Evolutionary conservation across 345 rosid genomes (phyloP).

Genomic region (Gossypium raimondii): DNA sequence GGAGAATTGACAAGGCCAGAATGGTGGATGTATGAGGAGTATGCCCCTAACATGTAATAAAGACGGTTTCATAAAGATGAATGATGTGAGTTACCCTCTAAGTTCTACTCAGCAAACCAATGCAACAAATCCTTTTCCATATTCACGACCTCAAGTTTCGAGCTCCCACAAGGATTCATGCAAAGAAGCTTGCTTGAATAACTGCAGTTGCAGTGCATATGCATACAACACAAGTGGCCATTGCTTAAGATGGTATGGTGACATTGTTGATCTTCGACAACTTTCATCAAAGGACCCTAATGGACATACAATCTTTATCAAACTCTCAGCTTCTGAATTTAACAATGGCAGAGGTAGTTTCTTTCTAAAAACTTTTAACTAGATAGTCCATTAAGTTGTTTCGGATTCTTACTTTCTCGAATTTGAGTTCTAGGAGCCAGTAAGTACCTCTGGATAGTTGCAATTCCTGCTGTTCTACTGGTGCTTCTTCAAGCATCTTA

Average conservation of each 20-base stretch:
- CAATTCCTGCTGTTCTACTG: background rate
- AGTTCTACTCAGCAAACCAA: background rate
- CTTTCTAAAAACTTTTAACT: background rate
- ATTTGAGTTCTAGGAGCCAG: slow-evolving; percentile 8
- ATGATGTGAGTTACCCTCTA: background rate
- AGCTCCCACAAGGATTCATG: background rate
- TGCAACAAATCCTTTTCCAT: background rate
- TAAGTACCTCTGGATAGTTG: slow-evolving; percentile 4
- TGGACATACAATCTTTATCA: slow-evolving; percentile 9
- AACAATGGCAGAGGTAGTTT: slow-evolving; percentile 12
- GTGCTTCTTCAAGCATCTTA: background rate
- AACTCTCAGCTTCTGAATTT: slow-evolving; percentile 17
- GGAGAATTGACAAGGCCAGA: slow-evolving; percentile 26
- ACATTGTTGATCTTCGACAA: background rate
- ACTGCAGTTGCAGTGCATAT: slow-evolving; percentile 20
- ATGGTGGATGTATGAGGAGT: slow-evolving; percentile 34
- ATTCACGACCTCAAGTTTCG: background rate
- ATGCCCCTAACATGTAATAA: slow-evolving; percentile 23
- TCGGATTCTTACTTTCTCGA: background rate
- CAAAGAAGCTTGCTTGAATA: slow-evolving; percentile 10
- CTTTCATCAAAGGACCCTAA: background rate
- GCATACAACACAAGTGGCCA: slow-evolving; percentile 12
- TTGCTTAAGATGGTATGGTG: slow-evolving; percentile 10
- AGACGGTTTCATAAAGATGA: slow-evolving; percentile 14
- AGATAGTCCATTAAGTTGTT: background rate